Evolutionary conservation across 2,329 filamentous ascomycete species (phyloP), one percentile per base, ranked within the genome.

Genomic region (Aspergillus uvarum): DNA sequence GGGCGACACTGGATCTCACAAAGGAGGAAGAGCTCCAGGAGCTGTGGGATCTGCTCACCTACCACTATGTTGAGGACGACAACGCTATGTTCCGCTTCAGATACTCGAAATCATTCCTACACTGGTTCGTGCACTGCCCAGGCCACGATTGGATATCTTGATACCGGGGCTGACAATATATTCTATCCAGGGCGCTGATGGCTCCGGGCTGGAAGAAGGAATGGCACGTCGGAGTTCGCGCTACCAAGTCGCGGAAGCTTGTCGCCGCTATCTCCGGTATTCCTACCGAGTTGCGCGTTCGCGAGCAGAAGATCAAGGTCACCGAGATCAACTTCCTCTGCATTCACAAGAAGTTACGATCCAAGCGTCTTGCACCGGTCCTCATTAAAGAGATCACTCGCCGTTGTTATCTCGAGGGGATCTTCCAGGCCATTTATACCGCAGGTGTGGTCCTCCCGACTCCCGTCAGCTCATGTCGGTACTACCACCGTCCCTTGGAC

Each of bases 261-360:
- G 92, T 97, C 54, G 95, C 93, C 58, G 97, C 96, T 77, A 98
- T 99, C 73, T 96, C 92, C 47, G 95, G 92, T 68, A 91, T 98
- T 50, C 95, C 95, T 1, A 88, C 95, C 61, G 85, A 88, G 65
- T 82, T 99, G 59, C 88, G 89, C 55, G 88, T 99, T 48, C 90
- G 93, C 64, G 82, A 89, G 61, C 90, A 90, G 61, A 79, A 85
- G 59, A 79, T 99, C 61, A 85, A 87, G 63, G 89, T 90, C 67
- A 92, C 91, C 52, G 95, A 99, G 76, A 95, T 99, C 79, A 99
- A 99, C 81, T 99, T 98, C 79, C 88, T 99, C 66, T 96, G 93
- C 72, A 89, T 99, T 58, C 95, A 99, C 83, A 98, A 98, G 83
- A 98, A 98, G 79, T 87, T 99, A 32, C 91, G 95, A 54, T 87